These are phyloP conservation scores for Nicotiana tabacum DNA, from an alignment of 257 asterid species.

Conservation along the genomic window DNA sequence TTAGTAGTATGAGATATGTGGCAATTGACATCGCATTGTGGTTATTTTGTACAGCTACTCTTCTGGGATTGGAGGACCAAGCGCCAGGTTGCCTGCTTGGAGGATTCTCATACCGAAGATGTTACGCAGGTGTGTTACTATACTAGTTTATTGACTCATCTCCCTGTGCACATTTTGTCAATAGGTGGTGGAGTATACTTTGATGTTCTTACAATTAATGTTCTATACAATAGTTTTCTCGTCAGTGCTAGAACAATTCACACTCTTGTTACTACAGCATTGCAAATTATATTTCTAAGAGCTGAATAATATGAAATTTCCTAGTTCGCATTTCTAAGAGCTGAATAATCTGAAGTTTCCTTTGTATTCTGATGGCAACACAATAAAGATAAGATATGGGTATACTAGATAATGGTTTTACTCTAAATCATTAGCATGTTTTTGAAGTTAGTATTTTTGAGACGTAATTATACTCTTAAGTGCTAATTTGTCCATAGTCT, in stretches of 20 bases:
- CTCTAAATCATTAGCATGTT: not conserved
- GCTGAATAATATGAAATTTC: not conserved
- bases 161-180: not conserved
- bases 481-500: not conserved
- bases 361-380: not conserved
- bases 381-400: not conserved
- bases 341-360: not conserved
- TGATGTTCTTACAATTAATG: not conserved
- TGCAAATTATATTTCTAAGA: not conserved
- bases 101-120: slow-evolving; percentile 89
- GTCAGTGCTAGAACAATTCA: not conserved
- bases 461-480: not conserved
- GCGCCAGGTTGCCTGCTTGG: slow-evolving; percentile 72
- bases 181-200: not conserved
- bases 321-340: not conserved
- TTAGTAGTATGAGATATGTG: not conserved
- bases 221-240: not conserved
- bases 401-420: not conserved
- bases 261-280: not conserved
- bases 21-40: not conserved
- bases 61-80: slow-evolving; percentile 92
- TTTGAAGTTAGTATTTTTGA: not conserved
- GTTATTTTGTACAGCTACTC: slow-evolving; percentile 35
- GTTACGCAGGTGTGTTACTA: slow-evolving; percentile 70
- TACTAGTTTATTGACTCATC: not conserved